Conservation (phyloP, 192 early-diverging fungal species). For the Coemansia sp. region DNA sequence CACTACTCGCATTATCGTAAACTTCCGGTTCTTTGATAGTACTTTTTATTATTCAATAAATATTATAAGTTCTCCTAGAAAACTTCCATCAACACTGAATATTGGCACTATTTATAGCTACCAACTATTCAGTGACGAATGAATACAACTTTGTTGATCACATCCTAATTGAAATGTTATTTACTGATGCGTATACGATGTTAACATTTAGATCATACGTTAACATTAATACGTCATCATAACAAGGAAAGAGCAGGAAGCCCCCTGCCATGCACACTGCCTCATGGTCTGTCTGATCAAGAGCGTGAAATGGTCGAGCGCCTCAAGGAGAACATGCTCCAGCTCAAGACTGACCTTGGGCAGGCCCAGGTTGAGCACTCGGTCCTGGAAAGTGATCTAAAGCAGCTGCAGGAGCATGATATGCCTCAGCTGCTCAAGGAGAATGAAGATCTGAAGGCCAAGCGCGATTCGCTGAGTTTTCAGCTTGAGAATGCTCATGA, state of each 20-base stretch:
- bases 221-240: too few species aligned
- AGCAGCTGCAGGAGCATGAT: constrained; percentile 11
- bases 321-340: constrained; percentile 8
- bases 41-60: too few species aligned
- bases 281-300: constrained; percentile 15
- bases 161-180: too few species aligned
- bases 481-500: constrained; percentile 21
- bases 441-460: constrained; percentile 36
- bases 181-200: too few species aligned
- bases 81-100: too few species aligned
- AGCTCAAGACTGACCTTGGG: constrained; percentile 23
- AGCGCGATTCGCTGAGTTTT: constrained; percentile 24
- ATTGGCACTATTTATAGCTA: too few species aligned
- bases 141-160: too few species aligned
- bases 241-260: constrained; percentile 3
- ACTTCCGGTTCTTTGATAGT: too few species aligned
- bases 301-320: constrained; percentile 8
- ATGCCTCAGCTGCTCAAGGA: constrained; percentile 11
- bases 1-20: too few species aligned
- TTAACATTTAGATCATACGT: too few species aligned
- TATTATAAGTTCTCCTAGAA: too few species aligned
- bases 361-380: constrained; percentile 10
- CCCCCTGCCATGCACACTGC: constrained; percentile 18
- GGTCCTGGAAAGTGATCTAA: constrained; percentile 9
- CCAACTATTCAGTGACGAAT: too few species aligned